Conservation (phyloP, 306 rosid genomes). For the Cicer chorassanicum region DNA sequence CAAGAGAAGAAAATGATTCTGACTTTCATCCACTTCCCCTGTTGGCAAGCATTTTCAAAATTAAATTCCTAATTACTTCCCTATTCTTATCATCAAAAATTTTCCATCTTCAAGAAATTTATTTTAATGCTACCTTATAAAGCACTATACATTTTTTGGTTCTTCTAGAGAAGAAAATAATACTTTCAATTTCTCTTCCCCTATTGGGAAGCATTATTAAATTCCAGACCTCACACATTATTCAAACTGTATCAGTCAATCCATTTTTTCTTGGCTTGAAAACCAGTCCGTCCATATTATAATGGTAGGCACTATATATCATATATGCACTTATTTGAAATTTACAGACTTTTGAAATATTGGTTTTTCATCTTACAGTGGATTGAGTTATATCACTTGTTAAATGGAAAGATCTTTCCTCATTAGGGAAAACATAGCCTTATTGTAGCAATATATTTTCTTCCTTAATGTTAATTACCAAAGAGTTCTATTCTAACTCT, state of each 20-base stretch:
- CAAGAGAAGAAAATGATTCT: neutral
- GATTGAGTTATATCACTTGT: neutral
- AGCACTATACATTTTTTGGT: neutral
- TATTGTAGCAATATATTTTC: conserved; percentile 9
- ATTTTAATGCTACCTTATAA: neutral
- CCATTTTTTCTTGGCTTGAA: neutral
- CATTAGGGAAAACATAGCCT: neutral
- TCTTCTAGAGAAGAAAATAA: neutral
- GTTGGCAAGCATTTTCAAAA: neutral
- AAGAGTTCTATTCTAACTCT: neutral
- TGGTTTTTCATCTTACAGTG: conserved; percentile 1
- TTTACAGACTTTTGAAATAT: neutral
- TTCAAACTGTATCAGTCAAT: neutral
- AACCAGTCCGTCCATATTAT: conserved; percentile 6
- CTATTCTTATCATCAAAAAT: neutral
- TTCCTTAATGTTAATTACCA: conserved; percentile 8
- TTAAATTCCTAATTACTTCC: neutral
- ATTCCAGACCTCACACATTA: neutral
- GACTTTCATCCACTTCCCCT: conserved; percentile 15
- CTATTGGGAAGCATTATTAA: neutral
- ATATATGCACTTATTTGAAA: neutral
- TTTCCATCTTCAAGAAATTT: neutral
- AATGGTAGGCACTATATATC: neutral
- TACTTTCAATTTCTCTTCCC: neutral
- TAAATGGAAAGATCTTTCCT: neutral